These are phyloP conservation scores for Oldenlandia corymbosa DNA, from an alignment of 257 asterid species.

Conservation along the genomic window DNA sequence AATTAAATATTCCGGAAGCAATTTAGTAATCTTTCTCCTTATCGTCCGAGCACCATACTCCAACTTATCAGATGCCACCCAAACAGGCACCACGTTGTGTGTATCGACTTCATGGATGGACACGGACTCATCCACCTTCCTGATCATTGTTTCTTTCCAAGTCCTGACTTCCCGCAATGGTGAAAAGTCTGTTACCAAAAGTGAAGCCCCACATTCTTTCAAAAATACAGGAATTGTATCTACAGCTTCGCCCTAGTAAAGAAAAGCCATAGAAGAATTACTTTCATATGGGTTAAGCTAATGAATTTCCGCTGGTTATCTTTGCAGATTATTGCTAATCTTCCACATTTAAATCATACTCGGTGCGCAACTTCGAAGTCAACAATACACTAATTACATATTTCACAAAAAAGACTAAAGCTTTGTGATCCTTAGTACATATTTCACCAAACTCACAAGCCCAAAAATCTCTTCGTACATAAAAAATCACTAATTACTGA, in stretches of 20 bases:
- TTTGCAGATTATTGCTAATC: neutral
- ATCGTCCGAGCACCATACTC: constrained; percentile 87
- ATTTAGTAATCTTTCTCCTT: constrained; percentile 73
- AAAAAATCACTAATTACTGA: no score
- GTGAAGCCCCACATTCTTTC: constrained; percentile 77
- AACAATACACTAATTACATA: no score
- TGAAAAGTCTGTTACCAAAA: constrained; percentile 91
- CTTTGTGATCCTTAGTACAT: no score
- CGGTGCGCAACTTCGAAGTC: no score
- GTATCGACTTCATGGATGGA: constrained; percentile 89
- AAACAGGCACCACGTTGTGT: constrained; percentile 84
- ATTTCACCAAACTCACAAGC: no score
- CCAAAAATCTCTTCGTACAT: no score
- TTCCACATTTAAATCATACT: neutral
- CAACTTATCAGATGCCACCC: constrained; percentile 85
- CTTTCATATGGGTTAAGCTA: neutral
- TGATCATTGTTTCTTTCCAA: constrained; percentile 70
- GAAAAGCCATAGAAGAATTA: constrained; percentile 10
- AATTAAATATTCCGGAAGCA: constrained; percentile 66
- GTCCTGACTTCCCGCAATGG: constrained; percentile 74
- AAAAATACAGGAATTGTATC: constrained; percentile 73
- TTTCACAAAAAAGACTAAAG: no score
- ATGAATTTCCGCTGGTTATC: neutral
- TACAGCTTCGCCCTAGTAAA: constrained; percentile 72
- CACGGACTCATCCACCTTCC: constrained; percentile 48